Base-by-base conservation (phyloP, 495 filamentous ascomycete genomes). In the Chaetomidium leptoderma region DNA sequence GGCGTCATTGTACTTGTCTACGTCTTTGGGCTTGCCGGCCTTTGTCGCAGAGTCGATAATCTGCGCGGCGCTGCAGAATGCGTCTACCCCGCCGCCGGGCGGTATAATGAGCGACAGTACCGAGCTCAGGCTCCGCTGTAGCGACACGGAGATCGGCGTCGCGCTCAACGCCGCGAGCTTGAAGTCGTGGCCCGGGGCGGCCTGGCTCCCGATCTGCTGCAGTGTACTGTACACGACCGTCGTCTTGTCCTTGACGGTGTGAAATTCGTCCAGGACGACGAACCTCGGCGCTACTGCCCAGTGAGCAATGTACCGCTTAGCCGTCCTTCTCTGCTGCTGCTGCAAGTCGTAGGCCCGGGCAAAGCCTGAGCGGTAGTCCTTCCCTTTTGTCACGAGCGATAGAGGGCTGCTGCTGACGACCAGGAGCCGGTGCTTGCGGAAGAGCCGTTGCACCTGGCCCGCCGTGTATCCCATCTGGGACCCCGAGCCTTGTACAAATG, bases 231-330 rank as follows among this genome's bases (percentile, higher is more conserved):
- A 48, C 5, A 56, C 43, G 6, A 9, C 19, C 17, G 53, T 56
- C 42, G 40, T 23, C 29, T 5, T 7, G 14, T 29, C 29, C 35
- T 56, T 56, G 32, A n/a, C 53, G 2, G 14, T 16, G 53, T 56
- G 53, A 32, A 56, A 56, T 21, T 56, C 53, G 53, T 56, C 43
- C 27, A 56, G 43, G 42, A 56, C 43, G 32, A 56, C 53, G 43
- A 56, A 48, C 27, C 56, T 49, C 24, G 56, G 56, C 35, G 27
- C 36, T 21, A 58, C 37, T 16, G 56, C 56, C 48, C 48, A 58
- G 6, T n/a, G 10, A n/a, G 24, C 51, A 33, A 54, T 6, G 51
- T 44, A 24, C 19, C 7, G 2, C 19, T 6, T 17, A 5, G 3
- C 1, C 42, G 37, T 1, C 37, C 7, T 40, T 11, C 17, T 44